A percentile compares a stretch with the other conserved stretches of the same genome.
Evolutionary conservation across 805 yeast genomes (phyloP).

Genomic region (Yamadazyma ubonensis): DNA sequence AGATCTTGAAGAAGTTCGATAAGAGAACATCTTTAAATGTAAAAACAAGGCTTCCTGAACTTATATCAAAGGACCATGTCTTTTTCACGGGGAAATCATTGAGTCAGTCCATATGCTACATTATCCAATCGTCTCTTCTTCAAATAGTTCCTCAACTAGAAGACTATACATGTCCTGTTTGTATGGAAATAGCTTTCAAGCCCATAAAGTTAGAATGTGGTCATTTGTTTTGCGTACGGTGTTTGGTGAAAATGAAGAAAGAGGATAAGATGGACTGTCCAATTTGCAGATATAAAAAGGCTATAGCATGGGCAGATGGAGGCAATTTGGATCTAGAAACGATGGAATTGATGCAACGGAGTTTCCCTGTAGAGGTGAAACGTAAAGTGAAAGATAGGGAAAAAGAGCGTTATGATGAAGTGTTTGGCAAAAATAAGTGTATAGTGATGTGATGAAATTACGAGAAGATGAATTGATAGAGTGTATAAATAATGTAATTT

Average conservation of each 20-base stretch:
- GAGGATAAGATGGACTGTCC: conserved; percentile 57
- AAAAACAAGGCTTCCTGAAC: conserved; percentile 44
- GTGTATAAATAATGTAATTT: too few relatives aligned
- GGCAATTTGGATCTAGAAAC: conserved; percentile 55
- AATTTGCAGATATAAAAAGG: conserved; percentile 54
- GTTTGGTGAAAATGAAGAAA: conserved; percentile 66
- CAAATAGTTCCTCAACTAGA: conserved; percentile 69
- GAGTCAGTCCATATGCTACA: conserved; percentile 52
- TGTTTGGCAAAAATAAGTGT: conserved; percentile 16
- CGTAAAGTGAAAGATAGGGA: conserved; percentile 56
- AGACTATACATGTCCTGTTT: conserved; percentile 73
- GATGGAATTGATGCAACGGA: conserved; percentile 51
- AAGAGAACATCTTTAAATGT: conserved; percentile 62
- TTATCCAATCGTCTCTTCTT: conserved; percentile 54
- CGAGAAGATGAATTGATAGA: too few relatives aligned
- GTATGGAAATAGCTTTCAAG: conserved; percentile 67
- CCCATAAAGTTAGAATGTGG: conserved; percentile 65
- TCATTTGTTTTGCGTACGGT: conserved; percentile 71
- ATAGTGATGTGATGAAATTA: conserved; percentile 13
- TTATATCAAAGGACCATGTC: conserved; percentile 41
- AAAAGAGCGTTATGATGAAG: conserved; percentile 35
- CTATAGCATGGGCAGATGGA: conserved; percentile 58
- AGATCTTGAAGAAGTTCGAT: conserved; percentile 74
- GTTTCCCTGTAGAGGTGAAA: conserved; percentile 68
- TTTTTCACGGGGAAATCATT: conserved; percentile 48